phyloP scores from a whole-genome alignment of 2,329 filamentous ascomycete species.

The Pseudocercospora vitis region DNA sequence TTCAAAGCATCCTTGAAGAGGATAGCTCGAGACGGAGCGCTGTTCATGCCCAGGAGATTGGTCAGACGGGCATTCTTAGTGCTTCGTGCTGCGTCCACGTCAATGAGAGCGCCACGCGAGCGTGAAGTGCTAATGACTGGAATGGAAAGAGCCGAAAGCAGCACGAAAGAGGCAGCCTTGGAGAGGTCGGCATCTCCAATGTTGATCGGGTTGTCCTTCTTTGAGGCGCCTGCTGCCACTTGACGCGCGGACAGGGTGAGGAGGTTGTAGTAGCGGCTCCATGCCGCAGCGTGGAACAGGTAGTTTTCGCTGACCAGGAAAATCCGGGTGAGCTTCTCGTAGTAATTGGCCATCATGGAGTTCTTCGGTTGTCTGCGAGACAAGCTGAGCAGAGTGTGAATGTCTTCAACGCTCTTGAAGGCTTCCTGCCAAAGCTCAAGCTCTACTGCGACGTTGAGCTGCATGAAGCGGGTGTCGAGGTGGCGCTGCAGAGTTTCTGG shows the following conservation, averaged over 20 bases:
- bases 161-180: slow-evolving; percentile 91
- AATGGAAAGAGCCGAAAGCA: slow-evolving; percentile 93
- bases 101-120: slow-evolving; percentile 91
- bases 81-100: slow-evolving; percentile 95
- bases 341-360: slow-evolving; percentile 99
- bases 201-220: slow-evolving; percentile 84
- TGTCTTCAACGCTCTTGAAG: slow-evolving; percentile 98
- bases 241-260: slow-evolving; percentile 85
- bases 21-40: slow-evolving; percentile 81
- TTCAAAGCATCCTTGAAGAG: slow-evolving; percentile 95
- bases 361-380: slow-evolving; percentile 99
- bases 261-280: slow-evolving; percentile 95
- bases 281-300: slow-evolving; percentile 96
- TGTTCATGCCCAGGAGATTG: slow-evolving; percentile 89
- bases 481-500: slow-evolving; percentile 96
- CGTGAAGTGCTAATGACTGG: slow-evolving; percentile 98
- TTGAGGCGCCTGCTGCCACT: slow-evolving; percentile 79
- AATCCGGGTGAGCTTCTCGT: slow-evolving; percentile 97
- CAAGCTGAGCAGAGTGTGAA: slow-evolving; percentile 92
- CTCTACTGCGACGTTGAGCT: slow-evolving; percentile 96
- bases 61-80: slow-evolving; percentile 98
- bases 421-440: slow-evolving; percentile 98
- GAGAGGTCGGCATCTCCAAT: slow-evolving; percentile 87
- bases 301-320: slow-evolving; percentile 99
- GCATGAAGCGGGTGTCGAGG: slow-evolving; percentile 95